Base-by-base conservation (phyloP, 345 rosid species). In the Firmiana major region DNA sequence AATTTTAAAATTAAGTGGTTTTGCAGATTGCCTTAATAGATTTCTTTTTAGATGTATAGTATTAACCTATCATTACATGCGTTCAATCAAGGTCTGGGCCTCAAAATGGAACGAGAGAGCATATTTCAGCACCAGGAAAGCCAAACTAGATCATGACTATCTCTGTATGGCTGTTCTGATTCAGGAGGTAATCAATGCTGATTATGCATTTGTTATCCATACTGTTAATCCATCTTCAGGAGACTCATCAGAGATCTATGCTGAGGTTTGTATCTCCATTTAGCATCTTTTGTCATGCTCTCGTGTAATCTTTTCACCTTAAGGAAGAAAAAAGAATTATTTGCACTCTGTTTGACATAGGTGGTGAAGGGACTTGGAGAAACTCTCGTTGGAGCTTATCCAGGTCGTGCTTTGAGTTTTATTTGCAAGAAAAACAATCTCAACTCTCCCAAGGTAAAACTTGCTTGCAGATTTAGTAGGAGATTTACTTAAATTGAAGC, bases 41-140 rank as follows among this genome's bases (percentile, higher is more conserved):
- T 68, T 62, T 69, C 36, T 24, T 15, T 53, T 79, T 79, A 42
- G 46, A 60, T 68, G 9, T 67, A 13, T 45, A 9, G 13, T 72
- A 68, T 63, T 60, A 51, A 65, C 28, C 38, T 43, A 80, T 78
- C 53, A 19, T 58, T 54, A 17, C 36, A 34, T 60, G 12, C 48
- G 71, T 53, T 75, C 38, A 31, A 69, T 28, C 60, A 85, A 96
- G 99, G 99, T 96, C 70, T 96, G 99, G 99, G 99, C 97, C 73
- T 96, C 99, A 8, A 96, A 96, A 77, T 96, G 99, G 99, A 96
- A 96, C 34, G 99, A 93, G 85, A 91, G 99, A 87, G 98, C 98
- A 9, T 96, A 92, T 87, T 91, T 93, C 86, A 96, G 99, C 90
- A 90, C 97, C 13, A 96, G 84, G 82, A 93, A 88, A 86, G 86